phyloP scores from a whole-genome alignment of 73 alveolate genomes.

The Blepharisma stoltei region DNA sequence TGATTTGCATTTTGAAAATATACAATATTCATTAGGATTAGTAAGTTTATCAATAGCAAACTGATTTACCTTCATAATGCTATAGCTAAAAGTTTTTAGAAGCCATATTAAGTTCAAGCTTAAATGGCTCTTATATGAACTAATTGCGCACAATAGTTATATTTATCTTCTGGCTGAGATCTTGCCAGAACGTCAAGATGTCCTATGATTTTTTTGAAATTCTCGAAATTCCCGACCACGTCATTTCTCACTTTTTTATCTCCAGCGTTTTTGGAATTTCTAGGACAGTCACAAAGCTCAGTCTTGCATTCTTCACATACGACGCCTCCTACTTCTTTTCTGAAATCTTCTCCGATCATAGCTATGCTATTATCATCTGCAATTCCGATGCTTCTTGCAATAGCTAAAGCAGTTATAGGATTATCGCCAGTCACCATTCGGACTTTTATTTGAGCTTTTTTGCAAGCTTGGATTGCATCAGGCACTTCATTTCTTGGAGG shows the following conservation, averaged over 20 bases:
- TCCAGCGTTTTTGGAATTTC: conserved; percentile 41
- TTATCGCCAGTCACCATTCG: conserved; percentile 67
- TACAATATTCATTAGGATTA: too few relatives aligned
- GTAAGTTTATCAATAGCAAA: too few relatives aligned
- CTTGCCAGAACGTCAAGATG: conserved; percentile 79
- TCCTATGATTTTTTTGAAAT: conserved; percentile 56
- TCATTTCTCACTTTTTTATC: conserved; percentile 56
- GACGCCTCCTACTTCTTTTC: conserved; percentile 57
- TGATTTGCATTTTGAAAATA: too few relatives aligned
- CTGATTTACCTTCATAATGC: too few relatives aligned
- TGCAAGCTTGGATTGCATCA: conserved; percentile 45
- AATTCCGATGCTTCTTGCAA: conserved; percentile 35
- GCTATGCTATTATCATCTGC: conserved; percentile 40
- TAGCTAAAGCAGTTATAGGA: conserved; percentile 49
- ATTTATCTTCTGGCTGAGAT: conserved; percentile 72
- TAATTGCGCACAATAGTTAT: too few relatives aligned
- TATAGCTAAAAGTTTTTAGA: too few relatives aligned
- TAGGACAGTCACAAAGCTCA: conserved; percentile 38
- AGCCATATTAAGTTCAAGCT: too few relatives aligned
- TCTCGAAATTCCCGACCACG: conserved; percentile 56
- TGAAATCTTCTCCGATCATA: conserved; percentile 62
- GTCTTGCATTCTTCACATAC: conserved; percentile 68
- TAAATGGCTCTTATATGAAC: too few relatives aligned
- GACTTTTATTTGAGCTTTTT: conserved; percentile 45
- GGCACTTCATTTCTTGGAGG: conserved; percentile 64